Conservation (phyloP, 2,329 filamentous ascomycete genomes). For the Mycosphaerella sp. region DNA sequence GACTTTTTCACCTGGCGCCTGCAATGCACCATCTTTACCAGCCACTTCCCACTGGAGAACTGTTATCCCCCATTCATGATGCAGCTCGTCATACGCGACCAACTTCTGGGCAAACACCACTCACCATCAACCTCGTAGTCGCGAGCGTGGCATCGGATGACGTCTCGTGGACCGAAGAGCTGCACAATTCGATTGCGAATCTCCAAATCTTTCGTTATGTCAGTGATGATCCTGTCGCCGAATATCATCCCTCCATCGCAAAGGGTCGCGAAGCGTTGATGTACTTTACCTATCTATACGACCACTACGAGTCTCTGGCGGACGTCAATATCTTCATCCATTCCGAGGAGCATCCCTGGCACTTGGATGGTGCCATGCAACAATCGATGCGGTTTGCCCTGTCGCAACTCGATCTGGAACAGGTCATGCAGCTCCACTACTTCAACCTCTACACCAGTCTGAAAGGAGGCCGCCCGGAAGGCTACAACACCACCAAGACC, state of each 20-base stretch:
- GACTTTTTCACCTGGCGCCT: neutral
- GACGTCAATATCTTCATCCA: conserved; percentile 57
- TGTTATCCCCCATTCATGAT: neutral
- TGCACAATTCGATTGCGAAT: conserved; percentile 12
- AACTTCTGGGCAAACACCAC: neutral
- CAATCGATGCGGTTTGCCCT: conserved; percentile 14
- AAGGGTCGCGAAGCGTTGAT: conserved; percentile 58
- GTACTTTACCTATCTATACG: conserved; percentile 55
- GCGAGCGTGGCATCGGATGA: conserved; percentile 15
- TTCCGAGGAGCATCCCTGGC: conserved; percentile 30
- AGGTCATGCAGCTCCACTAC: conserved; percentile 10
- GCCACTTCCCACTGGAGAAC: neutral
- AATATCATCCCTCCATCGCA: conserved; percentile 46
- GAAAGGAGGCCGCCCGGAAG: conserved; percentile 12
- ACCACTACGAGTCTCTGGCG: conserved; percentile 53
- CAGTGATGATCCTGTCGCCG: conserved; percentile 30
- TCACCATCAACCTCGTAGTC: conserved; percentile 15
- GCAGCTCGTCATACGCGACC: neutral
- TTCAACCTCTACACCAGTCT: conserved; percentile 19
- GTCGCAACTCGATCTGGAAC: conserved; percentile 11
- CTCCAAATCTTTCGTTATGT: conserved; percentile 20
- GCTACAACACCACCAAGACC: conserved; percentile 16
- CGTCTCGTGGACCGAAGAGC: conserved; percentile 16
- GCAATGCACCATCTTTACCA: conserved; percentile 1
- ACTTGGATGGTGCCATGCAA: conserved; percentile 12